Evolutionary conservation across 2,329 filamentous ascomycete genomes (phyloP).

Genomic region (Colletotrichum salicis): DNA sequence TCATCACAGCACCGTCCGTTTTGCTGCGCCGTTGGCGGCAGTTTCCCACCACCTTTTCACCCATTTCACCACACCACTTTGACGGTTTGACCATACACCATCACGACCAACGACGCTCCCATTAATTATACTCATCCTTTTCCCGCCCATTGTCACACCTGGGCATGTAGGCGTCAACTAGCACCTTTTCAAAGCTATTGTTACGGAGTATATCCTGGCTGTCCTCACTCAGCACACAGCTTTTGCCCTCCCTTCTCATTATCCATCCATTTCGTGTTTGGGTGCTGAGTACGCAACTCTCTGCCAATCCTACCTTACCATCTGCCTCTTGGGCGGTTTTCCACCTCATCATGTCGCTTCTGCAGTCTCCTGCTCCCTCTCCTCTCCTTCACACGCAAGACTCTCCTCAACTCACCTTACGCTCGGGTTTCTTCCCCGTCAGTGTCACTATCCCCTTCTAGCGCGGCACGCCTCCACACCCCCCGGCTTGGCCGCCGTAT

Average conservation of each 20-base stretch:
- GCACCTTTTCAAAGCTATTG: constrained; percentile 9
- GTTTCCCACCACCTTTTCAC: neutral
- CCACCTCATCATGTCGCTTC: neutral
- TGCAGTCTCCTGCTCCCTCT: neutral
- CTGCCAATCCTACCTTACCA: neutral
- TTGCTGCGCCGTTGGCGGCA: neutral
- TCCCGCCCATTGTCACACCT: neutral
- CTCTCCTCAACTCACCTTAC: neutral
- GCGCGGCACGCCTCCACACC: neutral
- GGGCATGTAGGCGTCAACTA: constrained; percentile 3
- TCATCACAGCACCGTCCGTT: neutral
- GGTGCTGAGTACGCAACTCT: neutral
- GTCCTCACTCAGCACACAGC: neutral
- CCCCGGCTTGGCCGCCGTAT: constrained; percentile 23
- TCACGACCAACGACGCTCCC: neutral
- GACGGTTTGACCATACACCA: neutral
- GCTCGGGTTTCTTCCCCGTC: neutral
- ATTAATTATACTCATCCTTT: neutral
- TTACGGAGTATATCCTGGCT: neutral
- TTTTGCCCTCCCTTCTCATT: neutral
- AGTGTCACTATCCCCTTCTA: neutral
- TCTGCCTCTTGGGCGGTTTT: neutral
- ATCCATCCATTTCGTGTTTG: neutral
- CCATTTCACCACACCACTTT: neutral
- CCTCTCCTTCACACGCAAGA: neutral